These are phyloP conservation scores for Backusella macrospora DNA, from an alignment of 192 early-diverging fungal species.

Conservation along the genomic window DNA sequence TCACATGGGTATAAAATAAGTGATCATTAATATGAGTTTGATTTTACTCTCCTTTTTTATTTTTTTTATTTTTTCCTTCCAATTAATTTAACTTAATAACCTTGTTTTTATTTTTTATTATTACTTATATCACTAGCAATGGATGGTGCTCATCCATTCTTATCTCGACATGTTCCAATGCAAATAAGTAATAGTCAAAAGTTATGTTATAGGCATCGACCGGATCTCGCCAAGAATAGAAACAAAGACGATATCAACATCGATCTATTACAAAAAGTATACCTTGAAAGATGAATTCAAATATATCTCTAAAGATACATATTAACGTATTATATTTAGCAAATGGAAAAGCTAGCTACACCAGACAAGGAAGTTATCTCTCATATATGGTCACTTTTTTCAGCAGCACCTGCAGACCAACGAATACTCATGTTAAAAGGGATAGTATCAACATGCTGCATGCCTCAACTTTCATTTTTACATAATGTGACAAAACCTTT, in stretches of 20 bases:
- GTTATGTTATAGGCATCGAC: slow-evolving; percentile 61
- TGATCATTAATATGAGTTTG: slow-evolving; percentile 7
- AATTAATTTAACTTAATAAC: background rate
- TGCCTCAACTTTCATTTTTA: slow-evolving; percentile 85
- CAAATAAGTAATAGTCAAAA: slow-evolving; percentile 33
- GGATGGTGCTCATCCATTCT: slow-evolving; percentile 22
- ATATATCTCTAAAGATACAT: background rate
- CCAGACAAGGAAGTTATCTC: slow-evolving; percentile 62
- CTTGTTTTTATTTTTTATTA: background rate
- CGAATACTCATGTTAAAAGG: slow-evolving; percentile 75
- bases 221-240: slow-evolving; percentile 54
- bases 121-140: background rate
- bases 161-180: slow-evolving; percentile 35
- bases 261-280: slow-evolving; percentile 54
- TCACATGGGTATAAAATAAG: background rate
- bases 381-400: slow-evolving; percentile 70
- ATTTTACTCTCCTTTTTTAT: background rate
- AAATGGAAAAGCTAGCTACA: slow-evolving; percentile 60
- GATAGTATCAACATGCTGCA: slow-evolving; percentile 77
- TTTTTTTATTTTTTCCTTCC: background rate
- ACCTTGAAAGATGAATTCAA: background rate
- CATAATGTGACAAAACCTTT: slow-evolving; percentile 67
- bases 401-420: slow-evolving; percentile 61
- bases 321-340: slow-evolving; percentile 32
- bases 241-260: slow-evolving; percentile 51